Percentiles rank a stretch among this genome's conserved stretches.
These are phyloP conservation scores for Penicillium maclennaniae DNA, from an alignment of 495 filamentous ascomycete genomes.

Conservation along the genomic window DNA sequence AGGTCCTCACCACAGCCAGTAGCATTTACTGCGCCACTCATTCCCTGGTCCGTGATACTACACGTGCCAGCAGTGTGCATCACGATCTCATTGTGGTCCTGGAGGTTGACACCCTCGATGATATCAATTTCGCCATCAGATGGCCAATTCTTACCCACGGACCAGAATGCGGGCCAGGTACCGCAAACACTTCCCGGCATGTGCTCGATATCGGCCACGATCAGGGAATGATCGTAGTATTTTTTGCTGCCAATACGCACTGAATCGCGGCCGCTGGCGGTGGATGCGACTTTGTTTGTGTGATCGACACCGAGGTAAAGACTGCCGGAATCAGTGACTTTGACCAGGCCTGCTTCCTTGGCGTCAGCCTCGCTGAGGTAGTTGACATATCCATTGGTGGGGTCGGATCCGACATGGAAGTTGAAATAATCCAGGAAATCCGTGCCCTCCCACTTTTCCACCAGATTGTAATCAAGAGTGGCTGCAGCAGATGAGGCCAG, in stretches of 20 bases:
- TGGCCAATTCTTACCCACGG: conserved; percentile 73
- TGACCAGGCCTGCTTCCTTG: conserved; percentile 52
- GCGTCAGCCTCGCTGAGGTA: conserved; percentile 59
- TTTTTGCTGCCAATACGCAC: conserved; percentile 67
- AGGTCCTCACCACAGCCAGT: conserved; percentile 55
- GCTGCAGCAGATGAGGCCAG: conserved; percentile 17
- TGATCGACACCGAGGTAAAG: conserved; percentile 53
- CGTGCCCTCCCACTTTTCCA: conserved; percentile 42
- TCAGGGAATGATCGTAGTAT: conserved; percentile 63
- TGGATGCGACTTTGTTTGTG: conserved; percentile 29
- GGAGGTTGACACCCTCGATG: conserved; percentile 77
- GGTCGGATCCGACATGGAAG: conserved; percentile 52
- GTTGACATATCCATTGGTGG: conserved; percentile 66
- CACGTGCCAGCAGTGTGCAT: conserved; percentile 73
- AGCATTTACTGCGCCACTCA: conserved; percentile 45
- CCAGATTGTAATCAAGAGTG: conserved; percentile 35
- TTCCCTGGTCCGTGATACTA: conserved; percentile 47
- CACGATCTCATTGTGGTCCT: conserved; percentile 62
- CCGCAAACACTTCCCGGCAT: conserved; percentile 72
- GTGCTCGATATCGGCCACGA: conserved; percentile 71
- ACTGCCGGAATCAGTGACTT: conserved; percentile 44
- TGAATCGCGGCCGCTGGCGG: conserved; percentile 56
- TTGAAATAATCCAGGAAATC: conserved; percentile 51
- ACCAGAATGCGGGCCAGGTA: conserved; percentile 76
- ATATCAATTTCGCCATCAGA: conserved; percentile 84